These are phyloP conservation scores for Rhododendron griersonianum DNA, from an alignment of 148 eudicot species.

Conservation along the genomic window DNA sequence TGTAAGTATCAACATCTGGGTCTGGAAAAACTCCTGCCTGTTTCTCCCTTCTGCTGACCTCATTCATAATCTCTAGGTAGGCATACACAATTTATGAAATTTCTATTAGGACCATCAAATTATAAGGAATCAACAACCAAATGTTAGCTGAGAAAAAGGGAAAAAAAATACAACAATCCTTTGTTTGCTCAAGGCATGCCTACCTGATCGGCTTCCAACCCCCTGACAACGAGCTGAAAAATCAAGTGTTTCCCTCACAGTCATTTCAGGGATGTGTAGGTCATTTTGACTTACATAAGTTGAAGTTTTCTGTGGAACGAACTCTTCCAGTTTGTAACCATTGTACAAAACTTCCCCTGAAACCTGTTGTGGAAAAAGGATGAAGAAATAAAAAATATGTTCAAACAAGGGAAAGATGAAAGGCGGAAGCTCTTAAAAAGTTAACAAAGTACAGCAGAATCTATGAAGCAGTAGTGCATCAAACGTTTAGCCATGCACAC, in stretches of 20 bases:
- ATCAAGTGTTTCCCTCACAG: conserved; percentile 72
- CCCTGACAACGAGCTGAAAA: conserved; percentile 84
- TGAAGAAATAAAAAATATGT: not conserved
- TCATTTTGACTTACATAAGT: conserved; percentile 72
- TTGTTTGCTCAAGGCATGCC: not conserved
- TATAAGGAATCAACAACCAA: conserved; percentile 17
- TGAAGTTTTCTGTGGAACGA: conserved; percentile 72
- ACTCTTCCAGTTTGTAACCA: conserved; percentile 56
- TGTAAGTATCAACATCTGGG: conserved; percentile 66
- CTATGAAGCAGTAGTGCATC: not conserved
- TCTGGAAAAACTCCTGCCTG: conserved; percentile 73
- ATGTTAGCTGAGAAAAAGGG: not conserved
- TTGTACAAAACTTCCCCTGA: conserved; percentile 66
- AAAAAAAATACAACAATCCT: not conserved
- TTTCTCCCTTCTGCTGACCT: conserved; percentile 73
- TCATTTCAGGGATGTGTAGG: conserved; percentile 75
- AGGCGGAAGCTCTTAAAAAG: not conserved
- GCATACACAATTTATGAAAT: not conserved
- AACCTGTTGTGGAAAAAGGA: conserved; percentile 25
- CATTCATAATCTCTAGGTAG: conserved; percentile 44
- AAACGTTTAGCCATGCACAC: not conserved
- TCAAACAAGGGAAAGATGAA: not conserved
- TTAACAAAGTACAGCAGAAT: not conserved
- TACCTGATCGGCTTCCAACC: conserved; percentile 71
- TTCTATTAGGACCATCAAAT: not conserved